phyloP scores from a whole-genome alignment of 2,329 filamentous ascomycete genomes.

The Lojkania enalia region DNA sequence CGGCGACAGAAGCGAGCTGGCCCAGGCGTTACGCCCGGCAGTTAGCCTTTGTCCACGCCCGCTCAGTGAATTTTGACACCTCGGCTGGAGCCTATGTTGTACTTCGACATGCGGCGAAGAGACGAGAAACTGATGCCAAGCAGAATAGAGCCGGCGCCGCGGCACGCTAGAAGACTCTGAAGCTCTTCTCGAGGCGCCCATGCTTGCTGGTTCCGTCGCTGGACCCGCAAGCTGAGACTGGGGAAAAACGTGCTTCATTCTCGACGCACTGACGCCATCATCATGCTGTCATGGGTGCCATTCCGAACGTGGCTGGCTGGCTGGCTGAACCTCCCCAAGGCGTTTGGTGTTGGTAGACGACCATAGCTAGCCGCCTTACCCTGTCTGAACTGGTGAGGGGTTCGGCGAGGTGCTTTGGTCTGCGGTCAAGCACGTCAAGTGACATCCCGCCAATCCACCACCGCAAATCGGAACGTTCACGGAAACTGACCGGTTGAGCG shows the following conservation, averaged over 20 bases:
- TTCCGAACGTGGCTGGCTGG: conserved; percentile 7
- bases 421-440: conserved; percentile 5
- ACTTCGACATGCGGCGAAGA: conserved; percentile 12
- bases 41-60: conserved; percentile 11
- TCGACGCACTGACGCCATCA: conserved; percentile 23
- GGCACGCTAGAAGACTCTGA: conserved; percentile 27
- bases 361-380: conserved; percentile 2
- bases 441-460: neutral
- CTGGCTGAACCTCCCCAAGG: neutral
- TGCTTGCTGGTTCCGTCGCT: conserved; percentile 13
- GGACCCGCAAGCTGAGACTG: conserved; percentile 33
- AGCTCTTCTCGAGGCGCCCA: conserved; percentile 4
- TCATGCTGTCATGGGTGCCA: conserved; percentile 12
- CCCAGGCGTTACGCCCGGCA: conserved; percentile 30
- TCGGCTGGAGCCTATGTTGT: conserved; percentile 12
- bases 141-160: conserved; percentile 1
- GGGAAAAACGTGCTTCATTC: conserved; percentile 34
- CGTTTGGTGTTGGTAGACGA: neutral
- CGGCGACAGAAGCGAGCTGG: conserved; percentile 10
- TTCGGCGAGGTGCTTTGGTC: conserved; percentile 1
- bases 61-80: conserved; percentile 13
- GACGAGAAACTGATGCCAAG: conserved; percentile 21
- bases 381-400: neutral
- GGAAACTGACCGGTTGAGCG: neutral
- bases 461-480: conserved; percentile 6